Percentiles rank a stretch among this genome's conserved stretches.
These are phyloP conservation scores for Mycosarcoma mackinlayi DNA, from an alignment of 1,284 basidiomycete genomes.

Conservation along the genomic window DNA sequence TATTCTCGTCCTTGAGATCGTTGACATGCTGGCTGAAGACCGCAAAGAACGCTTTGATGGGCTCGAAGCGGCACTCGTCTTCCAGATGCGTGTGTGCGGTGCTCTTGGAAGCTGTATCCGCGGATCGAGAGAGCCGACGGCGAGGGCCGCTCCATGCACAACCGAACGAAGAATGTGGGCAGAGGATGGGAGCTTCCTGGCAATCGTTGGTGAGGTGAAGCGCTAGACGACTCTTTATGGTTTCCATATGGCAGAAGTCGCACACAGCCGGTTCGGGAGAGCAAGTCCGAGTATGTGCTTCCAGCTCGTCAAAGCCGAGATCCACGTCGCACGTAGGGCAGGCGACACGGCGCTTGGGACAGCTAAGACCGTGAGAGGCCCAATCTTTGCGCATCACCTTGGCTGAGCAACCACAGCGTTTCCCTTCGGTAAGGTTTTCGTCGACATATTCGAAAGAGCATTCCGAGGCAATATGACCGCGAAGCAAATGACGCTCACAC, in stretches of 20 bases:
- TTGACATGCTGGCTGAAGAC: slow-evolving; percentile 23
- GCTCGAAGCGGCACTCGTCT: slow-evolving; percentile 40
- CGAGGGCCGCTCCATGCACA: slow-evolving; percentile 48
- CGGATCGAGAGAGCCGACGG: background rate
- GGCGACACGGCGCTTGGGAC: slow-evolving; percentile 30
- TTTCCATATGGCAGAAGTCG: slow-evolving; percentile 22
- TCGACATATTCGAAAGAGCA: slow-evolving; percentile 55
- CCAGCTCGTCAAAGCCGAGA: slow-evolving; percentile 26
- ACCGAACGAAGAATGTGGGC: slow-evolving; percentile 37
- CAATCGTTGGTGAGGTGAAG: slow-evolving; percentile 36
- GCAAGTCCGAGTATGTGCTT: slow-evolving; percentile 26
- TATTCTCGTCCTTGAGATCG: slow-evolving; percentile 39
- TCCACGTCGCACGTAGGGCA: slow-evolving; percentile 32
- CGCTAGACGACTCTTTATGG: slow-evolving; percentile 32
- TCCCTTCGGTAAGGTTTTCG: slow-evolving; percentile 27
- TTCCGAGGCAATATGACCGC: slow-evolving; percentile 28
- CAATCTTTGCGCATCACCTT: slow-evolving; percentile 59
- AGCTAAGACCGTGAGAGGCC: slow-evolving; percentile 31
- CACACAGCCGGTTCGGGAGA: slow-evolving; percentile 35
- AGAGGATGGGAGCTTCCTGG: slow-evolving; percentile 22
- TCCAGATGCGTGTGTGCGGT: slow-evolving; percentile 23
- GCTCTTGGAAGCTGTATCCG: slow-evolving; percentile 15
- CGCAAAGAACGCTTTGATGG: slow-evolving; percentile 43
- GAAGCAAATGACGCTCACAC: slow-evolving; percentile 49
- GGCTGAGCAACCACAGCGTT: slow-evolving; percentile 44